Evolutionary conservation across 192 early-diverging fungal genomes (phyloP), one percentile per base, ranked within the genome.

Genomic region (Phlyctochytrium arcticum): DNA sequence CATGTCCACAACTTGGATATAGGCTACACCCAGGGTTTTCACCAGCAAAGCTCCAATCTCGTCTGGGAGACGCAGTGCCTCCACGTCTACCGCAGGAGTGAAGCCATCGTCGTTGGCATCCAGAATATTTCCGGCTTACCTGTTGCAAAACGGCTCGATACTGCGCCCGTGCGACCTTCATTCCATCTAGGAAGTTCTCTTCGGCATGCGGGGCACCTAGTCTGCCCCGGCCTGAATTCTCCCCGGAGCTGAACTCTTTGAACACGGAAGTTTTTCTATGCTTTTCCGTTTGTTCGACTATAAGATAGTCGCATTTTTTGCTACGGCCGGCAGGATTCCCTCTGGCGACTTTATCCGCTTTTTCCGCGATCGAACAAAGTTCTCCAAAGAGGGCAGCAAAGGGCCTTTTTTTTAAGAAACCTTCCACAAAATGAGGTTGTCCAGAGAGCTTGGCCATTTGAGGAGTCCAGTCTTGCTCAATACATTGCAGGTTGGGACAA

Each of bases 381-480:
- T 53, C 50, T 29, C 50, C 50, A n/a, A n/a, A n/a, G n/a, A n/a
- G n/a, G n/a, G n/a, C n/a, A n/a, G n/a, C n/a, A n/a, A n/a, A n/a
- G n/a, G n/a, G n/a, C n/a, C n/a, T n/a, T n/a, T n/a, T n/a, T n/a
- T n/a, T n/a, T n/a, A n/a, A n/a, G n/a, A n/a, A n/a, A n/a, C n/a
- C n/a, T n/a, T n/a, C n/a, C n/a, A n/a, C n/a, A n/a, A n/a, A n/a
- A n/a, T n/a, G n/a, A n/a, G n/a, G n/a, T n/a, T n/a, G n/a, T n/a
- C n/a, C n/a, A n/a, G n/a, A n/a, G n/a, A n/a, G n/a, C n/a, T n/a
- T n/a, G n/a, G n/a, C n/a, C n/a, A n/a, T n/a, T n/a, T n/a, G n/a
- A n/a, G n/a, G n/a, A 44, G 37, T 42, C 49, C 49, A 51, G 49
- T 51, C 49, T 51, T 51, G 49, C 49, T 51, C 8, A 8, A 24